Base-by-base conservation (phyloP, 106 monocot genomes). In the Dendrobium officinale region DNA sequence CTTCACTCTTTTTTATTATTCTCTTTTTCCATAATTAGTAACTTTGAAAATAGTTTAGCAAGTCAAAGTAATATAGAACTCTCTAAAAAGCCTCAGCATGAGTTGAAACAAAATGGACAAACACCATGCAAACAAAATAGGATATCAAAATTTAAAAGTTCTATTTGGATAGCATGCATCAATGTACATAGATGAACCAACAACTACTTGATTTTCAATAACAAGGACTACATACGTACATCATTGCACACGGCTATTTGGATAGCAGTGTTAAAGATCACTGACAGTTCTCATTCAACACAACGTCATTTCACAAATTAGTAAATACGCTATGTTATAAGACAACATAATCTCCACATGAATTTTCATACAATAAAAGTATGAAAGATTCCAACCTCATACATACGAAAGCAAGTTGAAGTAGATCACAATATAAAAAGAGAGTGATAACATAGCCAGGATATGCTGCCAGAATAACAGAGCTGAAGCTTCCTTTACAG, bases 381-480 rank as follows among this genome's bases (percentile, higher is more conserved):
- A 17, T 70, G 33, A 44, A 73, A 79, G 24, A 58, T n/a, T 18
- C 40, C 15, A 67, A 78, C 83, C 83, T 92, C 86, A 87, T 44
- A 92, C 80, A 79, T 90, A 86, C 6, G 87, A 74, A 22, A 96
- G 89, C 77, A 96, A 42, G 80, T 86, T 98, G 90, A 98, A 94
- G 85, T 98, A 98, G 75, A 95, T 55, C 9, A 92, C 83, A 49
- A 98, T 76, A 56, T 94, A 98, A 58, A 95, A n/a, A 15, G 97
- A 98, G 33, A 98, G 86, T 7, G 97, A 92, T 20, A 91, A 68
- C 10, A 98, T 82, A 4, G 92, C 97, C 61, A 84, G 90, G 49
- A 97, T 92, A 80, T 98, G 97, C 85, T 98, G 97, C 97, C 97
- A 98, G 81, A 97, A 97, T 82, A 97, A 78, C 18, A 94, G 58